These are phyloP conservation scores for Mucor mucedo DNA, from an alignment of 371 early-diverging fungal species.

Conservation along the genomic window DNA sequence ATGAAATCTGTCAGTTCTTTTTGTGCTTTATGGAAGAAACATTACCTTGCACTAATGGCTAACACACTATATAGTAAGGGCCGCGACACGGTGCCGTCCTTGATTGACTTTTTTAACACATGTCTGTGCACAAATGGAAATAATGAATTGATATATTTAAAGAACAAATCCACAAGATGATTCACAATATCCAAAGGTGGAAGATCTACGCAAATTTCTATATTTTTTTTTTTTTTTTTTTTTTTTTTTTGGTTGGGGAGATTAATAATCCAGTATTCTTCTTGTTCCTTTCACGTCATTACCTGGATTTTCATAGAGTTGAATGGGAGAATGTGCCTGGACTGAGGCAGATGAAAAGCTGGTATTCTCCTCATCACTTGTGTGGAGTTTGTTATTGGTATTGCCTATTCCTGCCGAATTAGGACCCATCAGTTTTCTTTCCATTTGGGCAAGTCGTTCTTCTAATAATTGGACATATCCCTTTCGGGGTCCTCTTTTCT, in stretches of 20 bases:
- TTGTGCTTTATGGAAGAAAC: neutral
- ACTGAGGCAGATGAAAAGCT: constrained; percentile 9
- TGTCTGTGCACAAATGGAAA: constrained; percentile 59
- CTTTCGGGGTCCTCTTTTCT: constrained; percentile 80
- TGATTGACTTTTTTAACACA: constrained; percentile 34
- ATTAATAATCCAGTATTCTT: neutral
- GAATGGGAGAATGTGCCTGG: constrained; percentile 20
- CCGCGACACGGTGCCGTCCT: constrained; percentile 39
- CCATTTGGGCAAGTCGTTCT: constrained; percentile 69
- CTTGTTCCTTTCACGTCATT: neutral
- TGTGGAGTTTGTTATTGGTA: neutral
- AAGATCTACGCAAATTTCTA: constrained; percentile 29
- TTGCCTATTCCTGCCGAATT: neutral
- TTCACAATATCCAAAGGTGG: constrained; percentile 54
- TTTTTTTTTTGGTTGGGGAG: neutral
- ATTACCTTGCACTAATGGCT: constrained; percentile 51
- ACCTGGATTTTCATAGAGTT: constrained; percentile 26
- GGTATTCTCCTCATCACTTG: constrained; percentile 10
- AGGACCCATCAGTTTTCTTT: constrained; percentile 53
- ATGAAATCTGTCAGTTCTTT: neutral
- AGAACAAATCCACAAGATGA: constrained; percentile 63
- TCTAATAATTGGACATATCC: constrained; percentile 79
- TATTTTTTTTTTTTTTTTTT: no score
- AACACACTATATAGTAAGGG: constrained; percentile 49
- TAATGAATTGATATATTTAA: constrained; percentile 57